Evolutionary conservation across 139 green algal genomes (phyloP), one percentile per base, ranked within the genome.

Genomic region (Closterium sp.): DNA sequence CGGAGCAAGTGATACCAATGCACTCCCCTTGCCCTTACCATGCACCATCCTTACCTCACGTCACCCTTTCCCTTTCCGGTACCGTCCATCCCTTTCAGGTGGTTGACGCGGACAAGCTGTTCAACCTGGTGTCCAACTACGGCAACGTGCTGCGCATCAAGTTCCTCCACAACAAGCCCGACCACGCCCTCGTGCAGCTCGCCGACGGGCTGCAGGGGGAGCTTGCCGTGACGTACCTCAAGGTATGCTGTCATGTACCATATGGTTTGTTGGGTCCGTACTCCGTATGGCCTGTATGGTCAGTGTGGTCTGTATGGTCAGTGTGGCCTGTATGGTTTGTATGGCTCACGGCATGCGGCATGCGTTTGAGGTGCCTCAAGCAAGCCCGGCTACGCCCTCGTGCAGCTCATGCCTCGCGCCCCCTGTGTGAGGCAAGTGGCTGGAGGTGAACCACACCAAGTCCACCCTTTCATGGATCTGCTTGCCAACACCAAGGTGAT

Each of bases 111-210:
- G 92, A 94, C 90, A 94, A 93, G 90, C 92, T 94, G 32, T 94
- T 94, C 89, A 94, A 94, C 66, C 90, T 94, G 25, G 93, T 94
- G 84, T 94, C 92, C 86, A 94, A 93, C 85, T 94, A 94, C 33
- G 92, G 92, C 86, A 94, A 94, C 34, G 36, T 94, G 28, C 31
- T 94, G 32, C 83, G 90, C 7, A 91, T 94, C 66, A 94, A 94
- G 92, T 92, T 94, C 90, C 34, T 94, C 21, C 90, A 94, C 34
- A 94, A 94, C 84, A 94, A 94, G 90, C 92, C 92, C 21, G 92
- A 94, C 55, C 92, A 94, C 23, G 92, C 92, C 8, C 84, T 94
- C 30, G 43, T 94, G 4, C 43, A 94, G 38, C 92, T 94, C 90
- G 90, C 33, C 3, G 92, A 94, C 10, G 84, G 64, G 10, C 38